phyloP scores from a whole-genome alignment of 495 filamentous ascomycete genomes.

The Lepraria neglecta region DNA sequence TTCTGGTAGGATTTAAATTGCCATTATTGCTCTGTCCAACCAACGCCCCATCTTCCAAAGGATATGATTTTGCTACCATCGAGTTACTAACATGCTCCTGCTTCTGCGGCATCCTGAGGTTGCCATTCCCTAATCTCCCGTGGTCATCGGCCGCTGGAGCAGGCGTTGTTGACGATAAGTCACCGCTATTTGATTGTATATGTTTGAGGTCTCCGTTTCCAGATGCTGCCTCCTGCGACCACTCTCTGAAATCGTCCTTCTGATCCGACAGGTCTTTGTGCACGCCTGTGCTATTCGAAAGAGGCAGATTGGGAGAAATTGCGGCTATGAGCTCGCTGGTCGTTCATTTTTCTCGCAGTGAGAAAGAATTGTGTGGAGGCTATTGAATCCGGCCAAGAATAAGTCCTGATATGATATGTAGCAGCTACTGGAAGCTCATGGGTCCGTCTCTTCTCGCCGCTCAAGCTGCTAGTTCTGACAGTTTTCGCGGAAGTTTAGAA shows the following conservation, averaged over 20 bases:
- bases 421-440: too few relatives aligned
- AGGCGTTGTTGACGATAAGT: background rate
- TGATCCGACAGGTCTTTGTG: background rate
- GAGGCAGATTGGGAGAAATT: background rate
- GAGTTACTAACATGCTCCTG: background rate
- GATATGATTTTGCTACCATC: background rate
- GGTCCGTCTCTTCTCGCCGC: too few relatives aligned
- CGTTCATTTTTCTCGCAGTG: background rate
- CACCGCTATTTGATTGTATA: too few relatives aligned
- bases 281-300: background rate
- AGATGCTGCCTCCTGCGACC: background rate
- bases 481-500: too few relatives aligned
- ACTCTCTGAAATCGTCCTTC: background rate
- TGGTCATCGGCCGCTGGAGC: background rate
- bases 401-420: too few relatives aligned
- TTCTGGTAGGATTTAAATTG: background rate
- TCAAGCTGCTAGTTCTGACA: too few relatives aligned
- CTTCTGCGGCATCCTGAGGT: background rate
- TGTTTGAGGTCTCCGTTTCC: background rate
- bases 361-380: background rate
- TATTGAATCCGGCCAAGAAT: background rate
- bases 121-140: background rate
- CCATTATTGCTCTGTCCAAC: background rate
- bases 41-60: background rate
- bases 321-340: constrained; percentile 3